Conservation (phyloP, 2,329 filamentous ascomycete species). For the Cladosporium austrohemisphaericum region DNA sequence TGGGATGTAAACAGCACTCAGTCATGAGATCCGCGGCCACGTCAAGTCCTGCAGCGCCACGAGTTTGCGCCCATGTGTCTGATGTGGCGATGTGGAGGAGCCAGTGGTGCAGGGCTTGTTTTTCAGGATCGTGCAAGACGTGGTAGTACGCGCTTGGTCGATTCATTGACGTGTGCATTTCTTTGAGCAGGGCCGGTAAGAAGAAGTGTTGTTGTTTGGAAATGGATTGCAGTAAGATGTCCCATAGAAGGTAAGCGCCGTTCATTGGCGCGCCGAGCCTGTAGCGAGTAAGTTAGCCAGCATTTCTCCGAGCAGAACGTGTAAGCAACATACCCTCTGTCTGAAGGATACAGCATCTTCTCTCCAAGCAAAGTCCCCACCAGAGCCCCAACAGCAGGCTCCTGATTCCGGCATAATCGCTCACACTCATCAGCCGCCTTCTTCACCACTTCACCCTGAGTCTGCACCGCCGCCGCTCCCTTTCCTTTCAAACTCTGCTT, state of each 20-base stretch:
- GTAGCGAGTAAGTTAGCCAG: neutral
- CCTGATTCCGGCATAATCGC: slow-evolving; percentile 10
- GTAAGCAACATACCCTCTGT: slow-evolving; percentile 27
- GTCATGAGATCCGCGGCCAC: slow-evolving; percentile 22
- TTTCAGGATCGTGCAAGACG: slow-evolving; percentile 23
- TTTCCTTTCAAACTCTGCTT: slow-evolving; percentile 34
- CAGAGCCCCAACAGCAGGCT: slow-evolving; percentile 16
- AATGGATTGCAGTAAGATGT: slow-evolving; percentile 37
- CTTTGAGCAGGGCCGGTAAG: slow-evolving; percentile 36
- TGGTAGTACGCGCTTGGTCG: slow-evolving; percentile 20
- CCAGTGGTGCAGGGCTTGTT: slow-evolving; percentile 49
- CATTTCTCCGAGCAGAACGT: neutral
- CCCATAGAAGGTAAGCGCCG: slow-evolving; percentile 46
- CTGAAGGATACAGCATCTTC: slow-evolving; percentile 36
- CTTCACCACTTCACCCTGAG: slow-evolving; percentile 30
- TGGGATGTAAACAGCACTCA: slow-evolving; percentile 37
- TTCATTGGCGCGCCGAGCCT: slow-evolving; percentile 36
- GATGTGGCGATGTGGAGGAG: slow-evolving; percentile 43
- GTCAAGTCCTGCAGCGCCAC: neutral
- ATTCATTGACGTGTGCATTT: slow-evolving; percentile 37
- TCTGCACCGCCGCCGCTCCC: slow-evolving; percentile 23
- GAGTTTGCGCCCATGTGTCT: slow-evolving; percentile 11
- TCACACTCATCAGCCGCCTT: slow-evolving; percentile 14
- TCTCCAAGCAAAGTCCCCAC: slow-evolving; percentile 34
- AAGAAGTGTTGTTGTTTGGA: slow-evolving; percentile 35